A percentile compares a stretch with the other conserved stretches of the same genome.
Evolutionary conservation across 176 grass and related monocot species (phyloP).

Genomic region (Rhipidocladum racemiflorum): DNA sequence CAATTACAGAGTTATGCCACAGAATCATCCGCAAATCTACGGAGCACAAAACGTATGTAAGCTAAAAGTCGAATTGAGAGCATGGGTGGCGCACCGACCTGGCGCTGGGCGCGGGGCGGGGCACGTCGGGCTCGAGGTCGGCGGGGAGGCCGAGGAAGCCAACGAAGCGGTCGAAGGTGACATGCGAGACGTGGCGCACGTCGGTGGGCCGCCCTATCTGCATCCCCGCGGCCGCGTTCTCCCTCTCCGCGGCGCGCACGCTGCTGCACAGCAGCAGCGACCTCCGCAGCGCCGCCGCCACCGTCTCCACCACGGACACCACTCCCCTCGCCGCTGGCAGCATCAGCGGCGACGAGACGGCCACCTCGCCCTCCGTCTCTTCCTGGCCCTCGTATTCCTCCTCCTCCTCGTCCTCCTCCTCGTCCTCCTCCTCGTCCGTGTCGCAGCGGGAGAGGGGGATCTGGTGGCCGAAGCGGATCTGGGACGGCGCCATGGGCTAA

Average conservation of each 20-base stretch:
- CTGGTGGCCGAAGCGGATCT: constrained; percentile 62
- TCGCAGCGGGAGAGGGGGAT: constrained; percentile 38
- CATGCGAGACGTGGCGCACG: constrained; percentile 88
- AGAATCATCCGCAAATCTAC: not conserved
- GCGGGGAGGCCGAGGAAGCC: constrained; percentile 95
- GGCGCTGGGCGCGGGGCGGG: constrained; percentile 66
- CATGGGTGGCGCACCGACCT: constrained; percentile 40
- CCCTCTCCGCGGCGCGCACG: constrained; percentile 42
- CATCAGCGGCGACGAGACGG: constrained; percentile 66
- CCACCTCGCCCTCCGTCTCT: constrained; percentile 20
- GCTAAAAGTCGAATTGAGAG: not conserved
- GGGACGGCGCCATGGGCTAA: constrained; percentile 60
- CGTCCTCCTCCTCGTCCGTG: constrained; percentile 47
- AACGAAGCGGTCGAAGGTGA: constrained; percentile 91
- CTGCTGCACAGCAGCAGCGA: constrained; percentile 89
- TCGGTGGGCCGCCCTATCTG: constrained; percentile 88
- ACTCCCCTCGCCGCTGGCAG: constrained; percentile 33
- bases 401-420: constrained; percentile 14
- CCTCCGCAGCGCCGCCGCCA: constrained; percentile 74
- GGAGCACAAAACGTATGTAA: not conserved
- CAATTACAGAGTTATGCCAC: not conserved
- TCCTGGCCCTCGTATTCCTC: constrained; percentile 41
- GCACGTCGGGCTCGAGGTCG: constrained; percentile 85
- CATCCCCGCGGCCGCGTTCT: constrained; percentile 38
- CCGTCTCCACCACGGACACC: constrained; percentile 67